Percentiles rank a stretch among this genome's conserved stretches.
Conservation (phyloP, 805 yeast species). For the Hanseniaspora nectarophila region DNA sequence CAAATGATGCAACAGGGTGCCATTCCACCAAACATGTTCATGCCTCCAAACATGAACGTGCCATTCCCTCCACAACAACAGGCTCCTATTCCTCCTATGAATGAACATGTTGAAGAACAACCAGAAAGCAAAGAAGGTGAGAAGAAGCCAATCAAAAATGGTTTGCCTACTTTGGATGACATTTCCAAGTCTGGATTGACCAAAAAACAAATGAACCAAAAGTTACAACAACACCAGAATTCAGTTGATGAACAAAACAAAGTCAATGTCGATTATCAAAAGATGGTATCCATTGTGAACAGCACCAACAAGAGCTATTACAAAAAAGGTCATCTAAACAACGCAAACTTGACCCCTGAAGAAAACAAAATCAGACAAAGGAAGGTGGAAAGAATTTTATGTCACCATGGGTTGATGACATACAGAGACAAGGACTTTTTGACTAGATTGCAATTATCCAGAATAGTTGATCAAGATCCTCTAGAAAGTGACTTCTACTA, state of each 20-base stretch:
- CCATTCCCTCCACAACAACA: constrained; percentile 7
- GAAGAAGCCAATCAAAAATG: background rate
- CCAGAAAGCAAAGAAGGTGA: background rate
- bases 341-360: constrained; percentile 46
- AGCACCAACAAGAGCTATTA: constrained; percentile 8
- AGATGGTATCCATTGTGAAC: background rate
- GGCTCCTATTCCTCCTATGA: background rate
- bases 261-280: background rate
- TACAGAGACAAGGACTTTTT: constrained; percentile 94
- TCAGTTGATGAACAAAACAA: background rate
- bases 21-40: constrained; percentile 4
- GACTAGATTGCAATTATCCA: constrained; percentile 86
- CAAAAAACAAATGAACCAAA: constrained; percentile 11
- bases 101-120: background rate
- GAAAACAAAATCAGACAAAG: constrained; percentile 65
- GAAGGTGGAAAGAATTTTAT: constrained; percentile 61
- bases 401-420: constrained; percentile 87
- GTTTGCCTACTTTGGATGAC: constrained; percentile 11
- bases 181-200: constrained; percentile 6
- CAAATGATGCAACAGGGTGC: constrained; percentile 12
- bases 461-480: constrained; percentile 93
- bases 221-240: constrained; percentile 9
- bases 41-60: constrained; percentile 4
- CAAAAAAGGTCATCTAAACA: constrained; percentile 19
- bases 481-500: constrained; percentile 92